These are phyloP conservation scores for Mrakia gelida DNA, from an alignment of 768 basidiomycete genomes.

Conservation along the genomic window DNA sequence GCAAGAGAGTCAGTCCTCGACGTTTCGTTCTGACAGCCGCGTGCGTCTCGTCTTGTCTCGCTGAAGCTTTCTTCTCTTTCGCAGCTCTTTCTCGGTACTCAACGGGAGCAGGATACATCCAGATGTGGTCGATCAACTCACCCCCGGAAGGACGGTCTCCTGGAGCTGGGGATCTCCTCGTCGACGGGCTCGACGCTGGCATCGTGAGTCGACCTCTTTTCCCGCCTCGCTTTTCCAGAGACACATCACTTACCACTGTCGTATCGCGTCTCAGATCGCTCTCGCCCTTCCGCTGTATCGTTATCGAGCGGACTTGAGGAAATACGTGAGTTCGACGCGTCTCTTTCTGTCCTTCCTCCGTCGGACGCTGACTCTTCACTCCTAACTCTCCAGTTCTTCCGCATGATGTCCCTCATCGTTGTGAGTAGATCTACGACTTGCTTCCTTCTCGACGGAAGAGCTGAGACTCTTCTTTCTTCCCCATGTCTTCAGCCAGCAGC, in stretches of 20 bases:
- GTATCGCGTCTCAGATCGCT: conserved; percentile 22
- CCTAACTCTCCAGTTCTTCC: conserved; percentile 17
- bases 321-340: conserved; percentile 4
- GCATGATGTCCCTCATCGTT: conserved; percentile 21
- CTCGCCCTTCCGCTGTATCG: conserved; percentile 26
- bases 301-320: conserved; percentile 4
- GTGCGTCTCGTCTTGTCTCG: not conserved
- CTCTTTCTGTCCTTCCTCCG: not conserved
- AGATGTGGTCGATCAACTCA: conserved; percentile 17
- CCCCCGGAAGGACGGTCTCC: not conserved
- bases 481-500: conserved; percentile 2
- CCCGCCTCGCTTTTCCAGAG: not conserved
- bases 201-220: not conserved
- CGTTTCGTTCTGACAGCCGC: not conserved
- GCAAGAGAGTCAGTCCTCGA: conserved; percentile 16
- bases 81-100: conserved; percentile 12
- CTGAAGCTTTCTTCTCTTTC: not conserved
- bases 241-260: too few species aligned
- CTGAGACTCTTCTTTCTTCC: too few species aligned
- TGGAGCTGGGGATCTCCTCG: conserved; percentile 23
- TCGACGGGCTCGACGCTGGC: conserved; percentile 22
- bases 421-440: not conserved
- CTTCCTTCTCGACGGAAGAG: too few species aligned
- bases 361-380: not conserved
- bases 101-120: conserved; percentile 10